Percentiles rank a stretch among this genome's conserved stretches.
These are phyloP conservation scores for Ehretia macrophylla DNA, from an alignment of 257 asterid genomes.

Conservation along the genomic window DNA sequence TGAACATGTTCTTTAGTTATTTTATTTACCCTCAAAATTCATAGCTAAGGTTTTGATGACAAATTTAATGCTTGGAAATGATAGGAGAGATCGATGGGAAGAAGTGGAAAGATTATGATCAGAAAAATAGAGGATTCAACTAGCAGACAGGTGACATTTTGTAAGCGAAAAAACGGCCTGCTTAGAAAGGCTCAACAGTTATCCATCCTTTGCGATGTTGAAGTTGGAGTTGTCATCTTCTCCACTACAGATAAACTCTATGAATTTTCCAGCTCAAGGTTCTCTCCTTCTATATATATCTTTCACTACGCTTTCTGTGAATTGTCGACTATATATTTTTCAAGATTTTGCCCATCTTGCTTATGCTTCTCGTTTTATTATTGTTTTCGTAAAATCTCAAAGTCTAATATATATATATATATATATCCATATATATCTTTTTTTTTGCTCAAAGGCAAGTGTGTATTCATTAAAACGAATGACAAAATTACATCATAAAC, in stretches of 20 bases:
- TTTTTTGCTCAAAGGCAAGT: too few relatives aligned
- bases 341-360: neutral
- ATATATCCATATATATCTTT: too few relatives aligned
- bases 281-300: too few relatives aligned
- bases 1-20: too few relatives aligned
- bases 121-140: constrained; percentile 11
- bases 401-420: too few relatives aligned
- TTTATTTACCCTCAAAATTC: too few relatives aligned
- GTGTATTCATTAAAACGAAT: too few relatives aligned
- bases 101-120: constrained; percentile 13
- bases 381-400: too few relatives aligned
- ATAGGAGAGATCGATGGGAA: neutral
- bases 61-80: too few relatives aligned
- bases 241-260: constrained; percentile 12
- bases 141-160: constrained; percentile 16
- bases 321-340: too few relatives aligned
- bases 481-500: too few relatives aligned
- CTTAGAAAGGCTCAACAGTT: constrained; percentile 10
- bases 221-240: constrained; percentile 13
- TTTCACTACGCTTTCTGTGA: neutral
- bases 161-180: constrained; percentile 11
- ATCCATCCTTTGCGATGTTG: constrained; percentile 5
- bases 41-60: too few relatives aligned
- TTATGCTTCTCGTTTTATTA: neutral
- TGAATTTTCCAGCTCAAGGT: constrained; percentile 15